Conservation (phyloP, 345 rosid species). For the Gossypium mustelinum region DNA sequence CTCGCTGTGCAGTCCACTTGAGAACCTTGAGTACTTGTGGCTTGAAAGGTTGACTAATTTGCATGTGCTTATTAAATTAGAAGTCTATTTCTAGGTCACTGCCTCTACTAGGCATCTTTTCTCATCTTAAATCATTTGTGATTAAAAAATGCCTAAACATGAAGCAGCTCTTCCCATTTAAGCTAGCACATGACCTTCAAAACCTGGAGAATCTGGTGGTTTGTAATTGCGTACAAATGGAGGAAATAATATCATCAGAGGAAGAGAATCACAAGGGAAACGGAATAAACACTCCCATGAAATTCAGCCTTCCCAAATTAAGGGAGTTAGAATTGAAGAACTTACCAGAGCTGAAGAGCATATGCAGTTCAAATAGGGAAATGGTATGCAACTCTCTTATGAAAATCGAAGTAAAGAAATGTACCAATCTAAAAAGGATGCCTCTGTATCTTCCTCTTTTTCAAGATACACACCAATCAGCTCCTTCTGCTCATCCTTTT, state of each 20-base stretch:
- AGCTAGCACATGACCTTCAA: not conserved
- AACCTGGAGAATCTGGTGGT: not conserved
- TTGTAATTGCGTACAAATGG: too few species aligned
- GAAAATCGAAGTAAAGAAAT: too few species aligned
- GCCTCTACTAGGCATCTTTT: too few species aligned
- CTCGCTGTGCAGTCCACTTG: too few species aligned
- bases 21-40: too few species aligned
- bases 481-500: not conserved
- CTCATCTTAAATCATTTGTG: too few species aligned
- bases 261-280: not conserved
- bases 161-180: too few species aligned
- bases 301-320: not conserved
- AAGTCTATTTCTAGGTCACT: too few species aligned
- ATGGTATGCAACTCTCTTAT: not conserved
- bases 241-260: conserved; percentile 4
- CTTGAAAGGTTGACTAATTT: too few species aligned
- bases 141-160: too few species aligned
- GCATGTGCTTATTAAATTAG: too few species aligned
- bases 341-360: not conserved
- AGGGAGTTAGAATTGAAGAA: not conserved
- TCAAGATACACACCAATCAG: not conserved
- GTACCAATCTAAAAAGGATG: not conserved
- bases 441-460: not conserved
- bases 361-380: not conserved
- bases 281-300: too few species aligned